Evolutionary conservation across 2,329 filamentous ascomycete genomes (phyloP).

Genomic region (Ceratocystis harringtonii): DNA sequence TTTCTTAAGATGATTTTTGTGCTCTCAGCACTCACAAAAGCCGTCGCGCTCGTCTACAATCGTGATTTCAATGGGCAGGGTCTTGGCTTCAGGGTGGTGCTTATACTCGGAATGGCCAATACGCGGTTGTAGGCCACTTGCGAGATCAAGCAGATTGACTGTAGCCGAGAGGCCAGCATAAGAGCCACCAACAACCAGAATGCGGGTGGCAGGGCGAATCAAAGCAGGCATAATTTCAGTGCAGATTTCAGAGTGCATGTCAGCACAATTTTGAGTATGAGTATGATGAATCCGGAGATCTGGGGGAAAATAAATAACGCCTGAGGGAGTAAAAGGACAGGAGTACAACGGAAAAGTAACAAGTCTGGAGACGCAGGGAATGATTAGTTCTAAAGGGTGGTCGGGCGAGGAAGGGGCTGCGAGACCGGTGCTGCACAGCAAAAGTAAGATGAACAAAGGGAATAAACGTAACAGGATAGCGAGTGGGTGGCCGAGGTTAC

Average conservation of each 20-base stretch:
- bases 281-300: background rate
- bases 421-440: background rate
- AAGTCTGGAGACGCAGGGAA: too few species aligned
- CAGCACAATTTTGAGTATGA: too few species aligned
- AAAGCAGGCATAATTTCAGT: conserved; percentile 22
- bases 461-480: too few species aligned
- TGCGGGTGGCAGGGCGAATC: conserved; percentile 26
- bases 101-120: conserved; percentile 26
- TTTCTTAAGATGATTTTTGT: too few species aligned
- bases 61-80: conserved; percentile 50
- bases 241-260: background rate
- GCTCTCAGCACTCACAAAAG: conserved; percentile 44
- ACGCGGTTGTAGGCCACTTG: conserved; percentile 40
- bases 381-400: too few species aligned
- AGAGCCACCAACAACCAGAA: conserved; percentile 56
- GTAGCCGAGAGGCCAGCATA: conserved; percentile 56
- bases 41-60: conserved; percentile 69
- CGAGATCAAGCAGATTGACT: conserved; percentile 52
- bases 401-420: background rate
- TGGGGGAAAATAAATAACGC: background rate
- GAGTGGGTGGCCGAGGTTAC: too few species aligned
- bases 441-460: background rate
- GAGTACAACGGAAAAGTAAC: background rate
- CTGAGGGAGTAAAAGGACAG: background rate
- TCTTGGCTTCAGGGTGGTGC: conserved; percentile 30